A percentile compares a stretch with the other conserved stretches of the same genome.
Conservation (phyloP, 2,329 filamentous ascomycete genomes). For the Ophiostoma novo-ulmi region DNA sequence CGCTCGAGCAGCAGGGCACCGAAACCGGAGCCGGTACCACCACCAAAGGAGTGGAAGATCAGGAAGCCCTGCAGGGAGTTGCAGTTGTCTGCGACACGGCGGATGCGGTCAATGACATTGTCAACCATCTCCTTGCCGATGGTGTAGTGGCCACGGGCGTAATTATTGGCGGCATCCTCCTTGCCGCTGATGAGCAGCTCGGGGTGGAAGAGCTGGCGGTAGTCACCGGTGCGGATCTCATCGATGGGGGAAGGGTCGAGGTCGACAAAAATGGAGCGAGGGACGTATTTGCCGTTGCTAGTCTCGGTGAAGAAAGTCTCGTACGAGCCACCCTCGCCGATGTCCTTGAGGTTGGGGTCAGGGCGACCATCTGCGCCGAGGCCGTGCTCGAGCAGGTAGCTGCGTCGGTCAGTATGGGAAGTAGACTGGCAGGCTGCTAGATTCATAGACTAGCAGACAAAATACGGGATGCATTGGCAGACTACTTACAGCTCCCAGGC, state of each 20-base stretch:
- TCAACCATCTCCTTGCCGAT: constrained; percentile 73
- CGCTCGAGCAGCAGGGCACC: constrained; percentile 67
- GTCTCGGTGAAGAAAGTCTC: constrained; percentile 73
- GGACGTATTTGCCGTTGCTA: constrained; percentile 65
- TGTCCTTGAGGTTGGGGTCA: constrained; percentile 55
- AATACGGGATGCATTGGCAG: not conserved
- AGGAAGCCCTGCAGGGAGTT: constrained; percentile 67
- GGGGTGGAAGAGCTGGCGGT: constrained; percentile 67
- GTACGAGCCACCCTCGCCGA: constrained; percentile 58
- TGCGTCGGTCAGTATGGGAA: constrained; percentile 33
- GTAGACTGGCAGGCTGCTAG: constrained; percentile 25
- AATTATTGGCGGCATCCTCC: constrained; percentile 74
- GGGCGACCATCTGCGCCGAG: constrained; percentile 60
- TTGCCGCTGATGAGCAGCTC: constrained; percentile 68
- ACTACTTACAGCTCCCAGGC: constrained; percentile 66
- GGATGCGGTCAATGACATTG: constrained; percentile 63
- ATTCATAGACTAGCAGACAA: not conserved
- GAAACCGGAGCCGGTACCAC: constrained; percentile 68
- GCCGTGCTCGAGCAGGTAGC: constrained; percentile 68
- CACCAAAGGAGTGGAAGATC: constrained; percentile 70
- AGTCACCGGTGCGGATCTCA: constrained; percentile 64
- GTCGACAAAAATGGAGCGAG: constrained; percentile 67
- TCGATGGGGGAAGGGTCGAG: constrained; percentile 68
- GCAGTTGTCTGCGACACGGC: constrained; percentile 67
- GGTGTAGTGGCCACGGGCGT: constrained; percentile 70